Evolutionary conservation across 306 rosid genomes (phyloP).

Genomic region (Vigna trinervia): DNA sequence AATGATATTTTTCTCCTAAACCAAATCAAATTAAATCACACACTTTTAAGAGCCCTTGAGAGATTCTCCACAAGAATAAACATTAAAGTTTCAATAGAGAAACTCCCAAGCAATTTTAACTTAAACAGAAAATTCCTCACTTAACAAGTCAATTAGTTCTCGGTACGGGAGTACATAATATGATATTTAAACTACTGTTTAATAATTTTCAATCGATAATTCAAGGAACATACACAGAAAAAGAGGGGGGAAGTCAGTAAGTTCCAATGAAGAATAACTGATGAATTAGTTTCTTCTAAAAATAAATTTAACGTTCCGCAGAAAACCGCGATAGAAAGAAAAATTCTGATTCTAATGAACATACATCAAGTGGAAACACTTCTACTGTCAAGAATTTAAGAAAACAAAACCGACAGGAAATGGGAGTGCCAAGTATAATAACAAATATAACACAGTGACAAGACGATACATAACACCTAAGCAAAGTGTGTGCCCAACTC

Average conservation of each 20-base stretch:
- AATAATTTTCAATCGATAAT: not conserved
- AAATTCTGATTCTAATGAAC: conserved; percentile 39
- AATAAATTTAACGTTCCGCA: conserved; percentile 27
- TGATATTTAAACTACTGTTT: not conserved
- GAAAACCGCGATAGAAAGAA: conserved; percentile 26
- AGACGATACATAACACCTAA: conserved; percentile 50
- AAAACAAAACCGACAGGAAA: not conserved
- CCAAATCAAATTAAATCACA: too few relatives aligned
- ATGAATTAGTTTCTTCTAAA: conserved; percentile 31
- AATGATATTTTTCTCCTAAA: not conserved
- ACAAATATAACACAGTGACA: conserved; percentile 50
- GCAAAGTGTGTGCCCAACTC: conserved; percentile 41
- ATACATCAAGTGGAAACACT: conserved; percentile 46
- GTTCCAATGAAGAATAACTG: conserved; percentile 21
- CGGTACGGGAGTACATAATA: not conserved
- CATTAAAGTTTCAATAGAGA: too few relatives aligned
- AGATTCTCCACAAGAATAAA: too few relatives aligned
- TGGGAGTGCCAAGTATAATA: conserved; percentile 38
- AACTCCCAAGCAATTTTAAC: too few relatives aligned
- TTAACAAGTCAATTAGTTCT: conserved; percentile 8
- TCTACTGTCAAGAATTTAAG: conserved; percentile 36
- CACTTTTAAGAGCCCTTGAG: too few relatives aligned
- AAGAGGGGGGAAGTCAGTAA: not conserved
- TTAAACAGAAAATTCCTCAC: not conserved
- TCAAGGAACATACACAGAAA: not conserved